Evolutionary conservation across 192 early-diverging fungal genomes (phyloP), one percentile per base, ranked within the genome.

Genomic region (Coemansia sp.): DNA sequence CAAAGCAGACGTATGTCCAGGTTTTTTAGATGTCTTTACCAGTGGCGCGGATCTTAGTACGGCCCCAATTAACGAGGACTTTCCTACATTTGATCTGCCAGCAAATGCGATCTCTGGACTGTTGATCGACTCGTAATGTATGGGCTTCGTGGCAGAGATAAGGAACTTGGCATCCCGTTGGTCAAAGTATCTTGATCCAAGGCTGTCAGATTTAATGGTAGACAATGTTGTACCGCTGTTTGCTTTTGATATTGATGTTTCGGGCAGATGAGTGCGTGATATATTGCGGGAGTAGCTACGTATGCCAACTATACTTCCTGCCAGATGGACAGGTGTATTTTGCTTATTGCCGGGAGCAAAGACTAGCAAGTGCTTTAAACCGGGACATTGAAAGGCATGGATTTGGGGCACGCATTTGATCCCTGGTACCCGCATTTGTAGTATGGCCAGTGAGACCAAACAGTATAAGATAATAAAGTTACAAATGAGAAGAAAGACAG

Each of bases 71-170:
- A 85, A 56, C 1, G 84, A 79, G 0, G 84, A 85, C 53, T 85
- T 85, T 52, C 84, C 84, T 7, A 85, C 84, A 42, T 85, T 85
- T 23, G 79, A 81, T 26, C 84, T 79, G 0, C 84, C 84, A 7
- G 79, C 76, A 64, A 85, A 82, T 23, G 79, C 72, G n/a, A 85
- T 56, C 47, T 83, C 81, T 6, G 81, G 81, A 12, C 26, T 44
- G 32, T 44, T 40, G 5, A 83, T 53, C 7, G 58, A 53, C 9
- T 54, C 43, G 53, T 78, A 78, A 5, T 78, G 76, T 49, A 57
- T 40, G 9, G 76, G 64, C 26, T 66, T 60, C 9, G 69, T 68
- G 9, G 81, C 81, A 5, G 72, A 66, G n/a, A 75, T 64, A 37
- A 78, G 42, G 37, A 83, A 83, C 61, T 72, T 69, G 58, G 76